A percentile compares a stretch with the other conserved stretches of the same genome.
phyloP scores from a whole-genome alignment of 805 yeast species.

The Candida namnaoensis region DNA sequence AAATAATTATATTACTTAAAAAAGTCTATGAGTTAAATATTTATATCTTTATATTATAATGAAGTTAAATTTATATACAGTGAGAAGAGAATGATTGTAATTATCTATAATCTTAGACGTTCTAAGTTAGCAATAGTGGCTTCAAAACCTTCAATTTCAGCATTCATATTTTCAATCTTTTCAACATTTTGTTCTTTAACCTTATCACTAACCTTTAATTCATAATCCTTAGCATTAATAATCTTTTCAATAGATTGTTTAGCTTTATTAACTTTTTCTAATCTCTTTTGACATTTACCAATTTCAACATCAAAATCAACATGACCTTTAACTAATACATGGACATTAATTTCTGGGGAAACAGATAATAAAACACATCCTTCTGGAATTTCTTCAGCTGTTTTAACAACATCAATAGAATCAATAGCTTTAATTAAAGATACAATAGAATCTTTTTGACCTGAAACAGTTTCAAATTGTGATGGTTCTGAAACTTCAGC shows the following conservation, averaged over 20 bases:
- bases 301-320: conserved; percentile 91
- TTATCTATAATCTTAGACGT: conserved; percentile 49
- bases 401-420: conserved; percentile 54
- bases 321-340: conserved; percentile 88
- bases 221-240: conserved; percentile 66
- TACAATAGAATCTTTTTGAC: conserved; percentile 80
- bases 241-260: conserved; percentile 62
- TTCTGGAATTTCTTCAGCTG: conserved; percentile 56
- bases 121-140: conserved; percentile 81
- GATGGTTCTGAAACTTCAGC: conserved; percentile 57
- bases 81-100: too few relatives aligned
- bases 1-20: too few relatives aligned
- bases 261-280: conserved; percentile 53
- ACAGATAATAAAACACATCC: conserved; percentile 88
- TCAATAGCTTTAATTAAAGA: conserved; percentile 89
- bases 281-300: conserved; percentile 69
- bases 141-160: conserved; percentile 87
- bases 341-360: conserved; percentile 75
- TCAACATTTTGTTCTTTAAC: conserved; percentile 71
- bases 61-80: too few relatives aligned
- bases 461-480: conserved; percentile 41
- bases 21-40: too few relatives aligned
- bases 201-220: conserved; percentile 72
- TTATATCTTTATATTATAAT: too few relatives aligned
- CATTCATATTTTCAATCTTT: conserved; percentile 60